These are phyloP conservation scores for Aspergillus sp. DNA, from an alignment of 2,329 filamentous ascomycete genomes.

Conservation along the genomic window DNA sequence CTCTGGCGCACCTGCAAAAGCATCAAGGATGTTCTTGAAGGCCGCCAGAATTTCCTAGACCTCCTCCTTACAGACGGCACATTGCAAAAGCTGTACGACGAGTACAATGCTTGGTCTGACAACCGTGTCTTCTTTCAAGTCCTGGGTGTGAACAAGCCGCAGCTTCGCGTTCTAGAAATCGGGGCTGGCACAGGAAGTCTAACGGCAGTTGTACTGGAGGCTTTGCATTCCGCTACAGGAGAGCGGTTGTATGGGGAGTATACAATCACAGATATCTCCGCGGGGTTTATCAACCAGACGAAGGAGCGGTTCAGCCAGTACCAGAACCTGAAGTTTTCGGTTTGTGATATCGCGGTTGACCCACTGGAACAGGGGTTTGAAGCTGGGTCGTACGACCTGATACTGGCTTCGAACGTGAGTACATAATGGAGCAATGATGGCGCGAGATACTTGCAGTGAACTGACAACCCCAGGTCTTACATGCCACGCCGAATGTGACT, in stretches of 20 bases:
- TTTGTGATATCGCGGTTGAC: conserved; percentile 31
- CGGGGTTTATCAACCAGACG: conserved; percentile 27
- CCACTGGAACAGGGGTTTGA: conserved; percentile 31
- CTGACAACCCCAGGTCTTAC: conserved; percentile 8
- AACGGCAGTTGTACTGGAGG: neutral
- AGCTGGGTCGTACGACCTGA: conserved; percentile 29
- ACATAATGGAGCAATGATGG: neutral
- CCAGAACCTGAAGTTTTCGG: conserved; percentile 26
- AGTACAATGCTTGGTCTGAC: neutral
- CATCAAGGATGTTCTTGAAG: neutral
- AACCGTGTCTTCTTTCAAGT: neutral
- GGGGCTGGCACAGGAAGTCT: conserved; percentile 30
- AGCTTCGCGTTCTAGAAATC: conserved; percentile 25
- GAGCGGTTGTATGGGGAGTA: neutral
- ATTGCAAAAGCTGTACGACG: neutral
- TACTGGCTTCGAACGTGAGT: conserved; percentile 33
- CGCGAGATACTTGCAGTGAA: too few species aligned
- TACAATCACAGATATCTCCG: conserved; percentile 28
- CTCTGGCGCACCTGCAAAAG: neutral
- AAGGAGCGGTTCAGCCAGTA: conserved; percentile 22
- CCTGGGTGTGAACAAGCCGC: conserved; percentile 24
- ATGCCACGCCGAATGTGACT: conserved; percentile 15
- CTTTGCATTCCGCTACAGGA: neutral
- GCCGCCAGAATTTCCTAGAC: neutral
- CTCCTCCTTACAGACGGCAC: neutral